Evolutionary conservation across 352 stramenopile species (phyloP), one percentile per base, ranked within the genome.

Genomic region (Phytopythium vexans): DNA sequence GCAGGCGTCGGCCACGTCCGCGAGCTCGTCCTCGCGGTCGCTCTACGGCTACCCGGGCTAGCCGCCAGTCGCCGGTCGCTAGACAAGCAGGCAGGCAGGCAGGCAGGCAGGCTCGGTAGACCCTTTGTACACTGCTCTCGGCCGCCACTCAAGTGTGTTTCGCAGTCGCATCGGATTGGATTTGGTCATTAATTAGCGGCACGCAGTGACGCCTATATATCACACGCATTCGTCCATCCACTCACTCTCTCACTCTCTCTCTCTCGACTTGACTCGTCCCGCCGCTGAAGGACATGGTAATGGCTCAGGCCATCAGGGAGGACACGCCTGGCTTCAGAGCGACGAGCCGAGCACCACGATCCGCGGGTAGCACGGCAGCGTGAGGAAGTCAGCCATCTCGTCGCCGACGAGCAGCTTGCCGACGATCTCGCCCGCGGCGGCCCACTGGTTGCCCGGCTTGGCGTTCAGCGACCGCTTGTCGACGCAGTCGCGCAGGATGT

Each of bases 301-400:
- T 15, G 32, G 31, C 21, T 33, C 4, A 16, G 27, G 27, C 43
- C 43, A 21, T 8, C 2, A 21, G 21, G 31, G 38, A 31, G 33
- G n/a, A 16, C 44, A 31, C 31, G 44, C 10, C 60, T 60, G 74
- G 58, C 70, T 77, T 89, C 77, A 89, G 44, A 89, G 82, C 44
- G 70, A 77, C 12, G 79, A 73, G 54, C 72, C 68, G 40, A 91
- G 54, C 72, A 88, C 64, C 60, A 90, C 77, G 48, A 93, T 84
- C 56, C 86, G 79, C 48, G 80, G 80, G 72, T 93, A 93, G 74
- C 80, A 91, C 52, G 81, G 78, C 50, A 91, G 66, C 44, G 83
- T 93, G 8, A 93, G 60, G 60, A 93, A 93, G 60, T 93, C 80
- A 39, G 82, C 78, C 75, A 93, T 89, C 43, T 84, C 66, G 60